phyloP scores from a whole-genome alignment of 805 yeast genomes.

The Kluyveromyces aestuarii region DNA sequence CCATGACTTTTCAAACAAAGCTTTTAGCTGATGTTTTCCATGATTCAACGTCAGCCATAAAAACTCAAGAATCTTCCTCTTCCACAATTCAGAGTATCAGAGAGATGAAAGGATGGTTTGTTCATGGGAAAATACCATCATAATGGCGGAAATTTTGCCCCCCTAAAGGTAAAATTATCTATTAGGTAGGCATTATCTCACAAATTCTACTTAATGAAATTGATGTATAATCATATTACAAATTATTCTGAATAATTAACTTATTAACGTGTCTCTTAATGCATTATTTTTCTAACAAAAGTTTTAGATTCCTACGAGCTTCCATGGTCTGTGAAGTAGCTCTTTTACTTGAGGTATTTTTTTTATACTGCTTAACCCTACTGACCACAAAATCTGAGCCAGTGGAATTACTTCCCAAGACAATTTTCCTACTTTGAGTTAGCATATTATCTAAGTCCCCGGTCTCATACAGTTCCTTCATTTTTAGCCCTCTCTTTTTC shows the following conservation, averaged over 20 bases:
- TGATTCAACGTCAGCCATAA: conserved; percentile 1
- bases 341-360: neutral
- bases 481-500: conserved; percentile 38
- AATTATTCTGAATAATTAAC: no score
- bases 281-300: neutral
- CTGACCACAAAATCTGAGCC: conserved; percentile 7
- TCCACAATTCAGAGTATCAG: conserved; percentile 20
- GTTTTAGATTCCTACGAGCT: neutral
- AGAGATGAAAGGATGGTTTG: conserved; percentile 34
- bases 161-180: no score
- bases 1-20: conserved; percentile 25
- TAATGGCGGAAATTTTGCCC: neutral
- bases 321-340: neutral
- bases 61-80: neutral
- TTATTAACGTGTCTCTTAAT: neutral
- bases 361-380: neutral
- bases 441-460: neutral
- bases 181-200: no score
- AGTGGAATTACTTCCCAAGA: conserved; percentile 3
- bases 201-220: neutral
- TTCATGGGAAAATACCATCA: conserved; percentile 29
- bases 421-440: neutral
- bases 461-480: conserved; percentile 18
- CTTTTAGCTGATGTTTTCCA: conserved; percentile 15
- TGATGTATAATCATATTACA: neutral